A percentile compares a stretch with the other conserved stretches of the same genome.
Evolutionary conservation across 108 stramenopile species (phyloP).

Genomic region (Nitzschia sp.): DNA sequence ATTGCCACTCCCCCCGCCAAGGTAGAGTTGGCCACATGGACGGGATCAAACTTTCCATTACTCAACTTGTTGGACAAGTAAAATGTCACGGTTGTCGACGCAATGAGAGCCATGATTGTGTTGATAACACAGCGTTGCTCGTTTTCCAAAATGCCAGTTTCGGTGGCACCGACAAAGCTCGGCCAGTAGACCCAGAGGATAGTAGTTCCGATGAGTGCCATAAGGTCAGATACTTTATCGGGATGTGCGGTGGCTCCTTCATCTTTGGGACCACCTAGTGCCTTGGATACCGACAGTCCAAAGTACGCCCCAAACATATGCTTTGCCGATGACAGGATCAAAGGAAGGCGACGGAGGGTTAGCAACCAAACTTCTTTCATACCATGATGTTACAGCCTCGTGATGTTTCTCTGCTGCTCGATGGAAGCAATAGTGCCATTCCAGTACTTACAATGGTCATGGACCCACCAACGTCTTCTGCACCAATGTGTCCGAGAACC

Average conservation of each 20-base stretch:
- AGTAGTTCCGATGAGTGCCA: slow-evolving; percentile 56
- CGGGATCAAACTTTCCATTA: slow-evolving; percentile 49
- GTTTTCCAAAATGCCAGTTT: slow-evolving; percentile 13
- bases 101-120: slow-evolving; percentile 51
- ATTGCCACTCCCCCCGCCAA: slow-evolving; percentile 67
- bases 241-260: neutral
- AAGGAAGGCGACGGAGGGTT: no score
- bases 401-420: no score
- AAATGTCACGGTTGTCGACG: slow-evolving; percentile 39
- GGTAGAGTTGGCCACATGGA: slow-evolving; percentile 58
- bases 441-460: slow-evolving; percentile 33
- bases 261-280: slow-evolving; percentile 28
- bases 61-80: slow-evolving; percentile 28
- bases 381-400: no score
- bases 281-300: slow-evolving; percentile 47
- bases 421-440: no score
- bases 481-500: slow-evolving; percentile 28
- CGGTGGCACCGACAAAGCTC: slow-evolving; percentile 50
- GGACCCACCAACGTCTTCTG: slow-evolving; percentile 55
- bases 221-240: slow-evolving; percentile 35
- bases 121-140: slow-evolving; percentile 45
- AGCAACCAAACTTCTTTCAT: no score
- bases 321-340: no score
- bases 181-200: slow-evolving; percentile 70
- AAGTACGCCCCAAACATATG: slow-evolving; percentile 71